Conservation (phyloP, 2,329 filamentous ascomycete species). For the Anthostomella pinea region DNA sequence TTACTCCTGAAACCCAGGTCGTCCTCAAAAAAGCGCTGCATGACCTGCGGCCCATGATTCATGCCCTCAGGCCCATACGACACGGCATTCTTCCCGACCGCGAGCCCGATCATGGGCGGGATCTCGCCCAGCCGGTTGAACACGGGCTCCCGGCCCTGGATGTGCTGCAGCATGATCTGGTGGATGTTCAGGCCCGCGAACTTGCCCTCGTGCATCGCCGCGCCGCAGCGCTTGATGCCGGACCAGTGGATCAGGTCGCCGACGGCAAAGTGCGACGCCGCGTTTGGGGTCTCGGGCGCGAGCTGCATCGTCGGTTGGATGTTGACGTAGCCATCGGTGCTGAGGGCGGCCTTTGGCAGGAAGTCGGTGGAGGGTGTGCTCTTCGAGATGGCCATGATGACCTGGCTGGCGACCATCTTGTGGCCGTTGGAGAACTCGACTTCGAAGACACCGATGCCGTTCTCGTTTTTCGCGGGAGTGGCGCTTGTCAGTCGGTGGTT, state of each 20-base stretch:
- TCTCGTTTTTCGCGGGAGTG: slow-evolving; percentile 42
- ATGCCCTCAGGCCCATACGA: slow-evolving; percentile 60
- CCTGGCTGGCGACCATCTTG: slow-evolving; percentile 58
- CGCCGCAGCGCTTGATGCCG: slow-evolving; percentile 76
- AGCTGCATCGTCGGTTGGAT: slow-evolving; percentile 52
- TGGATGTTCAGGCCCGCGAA: slow-evolving; percentile 65
- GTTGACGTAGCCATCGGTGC: slow-evolving; percentile 63
- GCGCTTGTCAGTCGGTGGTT: slow-evolving; percentile 54
- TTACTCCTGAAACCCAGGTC: slow-evolving; percentile 64
- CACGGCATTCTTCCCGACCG: slow-evolving; percentile 67
- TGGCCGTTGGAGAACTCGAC: slow-evolving; percentile 60
- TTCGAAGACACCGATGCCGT: slow-evolving; percentile 41
- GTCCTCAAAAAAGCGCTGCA: slow-evolving; percentile 62
- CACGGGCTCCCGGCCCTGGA: slow-evolving; percentile 38
- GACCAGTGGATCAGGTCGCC: slow-evolving; percentile 71
- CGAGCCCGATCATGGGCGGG: slow-evolving; percentile 66
- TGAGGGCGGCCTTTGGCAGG: slow-evolving; percentile 56
- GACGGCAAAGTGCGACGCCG: slow-evolving; percentile 61
- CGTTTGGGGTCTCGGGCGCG: slow-evolving; percentile 53
- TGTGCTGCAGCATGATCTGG: slow-evolving; percentile 52
- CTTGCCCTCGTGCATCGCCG: slow-evolving; percentile 71
- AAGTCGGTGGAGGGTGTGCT: slow-evolving; percentile 61
- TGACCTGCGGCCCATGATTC: slow-evolving; percentile 58
- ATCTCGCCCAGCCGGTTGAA: slow-evolving; percentile 52
- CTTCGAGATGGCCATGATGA: slow-evolving; percentile 68